Conservation (phyloP, 2,329 filamentous ascomycete genomes). For the Didymella lethalis region DNA sequence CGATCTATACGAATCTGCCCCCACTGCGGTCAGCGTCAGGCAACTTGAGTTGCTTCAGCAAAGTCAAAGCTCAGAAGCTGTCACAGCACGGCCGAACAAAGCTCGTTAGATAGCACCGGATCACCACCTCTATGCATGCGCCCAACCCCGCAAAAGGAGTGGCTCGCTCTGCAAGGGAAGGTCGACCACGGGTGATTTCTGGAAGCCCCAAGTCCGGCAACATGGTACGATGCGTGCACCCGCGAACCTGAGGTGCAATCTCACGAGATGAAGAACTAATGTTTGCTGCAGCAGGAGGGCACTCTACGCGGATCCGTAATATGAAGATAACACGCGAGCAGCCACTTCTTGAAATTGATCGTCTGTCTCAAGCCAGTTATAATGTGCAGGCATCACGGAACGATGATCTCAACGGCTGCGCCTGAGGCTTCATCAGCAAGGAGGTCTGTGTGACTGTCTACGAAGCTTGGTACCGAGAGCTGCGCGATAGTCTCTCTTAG, state of each 20-base stretch:
- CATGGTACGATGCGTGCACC: constrained; percentile 21
- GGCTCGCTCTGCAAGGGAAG: constrained; percentile 38
- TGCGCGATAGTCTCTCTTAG: constrained; percentile 35
- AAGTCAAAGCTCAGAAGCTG: constrained; percentile 29
- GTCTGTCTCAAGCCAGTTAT: constrained; percentile 24
- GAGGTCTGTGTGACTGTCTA: constrained; percentile 37
- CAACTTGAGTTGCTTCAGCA: constrained; percentile 30
- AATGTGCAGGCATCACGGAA: constrained; percentile 24
- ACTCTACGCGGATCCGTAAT: constrained; percentile 14
- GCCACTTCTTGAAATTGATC: constrained; percentile 12
- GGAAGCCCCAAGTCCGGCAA: constrained; percentile 20
- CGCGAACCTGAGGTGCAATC: constrained; percentile 30
- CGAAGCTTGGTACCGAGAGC: constrained; percentile 41
- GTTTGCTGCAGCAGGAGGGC: constrained; percentile 23
- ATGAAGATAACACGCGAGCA: constrained; percentile 17
- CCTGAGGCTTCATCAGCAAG: constrained; percentile 34
- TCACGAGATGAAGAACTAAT: constrained; percentile 24
- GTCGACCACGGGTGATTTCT: constrained; percentile 38
- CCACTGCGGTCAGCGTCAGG: constrained; percentile 32
- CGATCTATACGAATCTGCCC: constrained; percentile 18
- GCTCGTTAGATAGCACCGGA: constrained; percentile 31
- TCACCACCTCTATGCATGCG: constrained; percentile 34
- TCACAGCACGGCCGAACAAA: constrained; percentile 38
- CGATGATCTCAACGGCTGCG: constrained; percentile 25
- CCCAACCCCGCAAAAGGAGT: constrained; percentile 45